Percentiles rank a stretch among this genome's conserved stretches.
Conservation (phyloP, 2,329 filamentous ascomycete species). For the Waltergamsia citrina region DNA sequence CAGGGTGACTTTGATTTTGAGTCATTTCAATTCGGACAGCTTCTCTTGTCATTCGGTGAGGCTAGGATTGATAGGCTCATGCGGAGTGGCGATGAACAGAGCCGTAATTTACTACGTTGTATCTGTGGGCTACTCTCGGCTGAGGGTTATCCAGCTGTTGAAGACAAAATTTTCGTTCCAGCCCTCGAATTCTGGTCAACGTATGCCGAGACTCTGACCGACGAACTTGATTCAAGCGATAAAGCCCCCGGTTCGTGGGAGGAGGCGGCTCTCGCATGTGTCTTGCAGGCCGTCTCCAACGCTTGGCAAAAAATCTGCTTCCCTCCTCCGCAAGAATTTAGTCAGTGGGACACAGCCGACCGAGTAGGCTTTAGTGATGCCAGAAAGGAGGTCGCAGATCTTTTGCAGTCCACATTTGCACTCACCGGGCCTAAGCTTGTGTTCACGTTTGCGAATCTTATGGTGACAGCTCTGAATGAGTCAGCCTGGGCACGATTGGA, state of each 20-base stretch:
- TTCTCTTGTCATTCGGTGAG: constrained; percentile 62
- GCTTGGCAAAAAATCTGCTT: constrained; percentile 63
- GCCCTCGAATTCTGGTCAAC: constrained; percentile 76
- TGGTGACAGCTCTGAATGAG: constrained; percentile 36
- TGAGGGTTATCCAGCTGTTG: constrained; percentile 56
- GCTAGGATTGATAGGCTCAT: constrained; percentile 53
- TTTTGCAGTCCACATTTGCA: constrained; percentile 63
- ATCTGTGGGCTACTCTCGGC: constrained; percentile 58
- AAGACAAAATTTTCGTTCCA: constrained; percentile 66
- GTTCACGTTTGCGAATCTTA: constrained; percentile 45
- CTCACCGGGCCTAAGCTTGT: constrained; percentile 48
- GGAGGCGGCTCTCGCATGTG: constrained; percentile 42
- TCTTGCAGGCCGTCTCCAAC: constrained; percentile 55
- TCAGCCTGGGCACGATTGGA: constrained; percentile 51
- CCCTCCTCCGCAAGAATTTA: constrained; percentile 46
- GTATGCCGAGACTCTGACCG: constrained; percentile 61
- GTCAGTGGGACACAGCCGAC: constrained; percentile 61
- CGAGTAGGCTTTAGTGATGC: constrained; percentile 61
- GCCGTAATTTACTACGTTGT: constrained; percentile 42
- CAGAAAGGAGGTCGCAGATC: constrained; percentile 69
- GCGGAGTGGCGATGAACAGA: constrained; percentile 37
- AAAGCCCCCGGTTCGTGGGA: constrained; percentile 43
- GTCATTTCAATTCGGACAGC: constrained; percentile 52
- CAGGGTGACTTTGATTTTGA: constrained; percentile 55
- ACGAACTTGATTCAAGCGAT: constrained; percentile 42